Evolutionary conservation across 2,329 filamentous ascomycete genomes (phyloP), one percentile per base, ranked within the genome.

Genomic region (Aspergillus viridinutans): DNA sequence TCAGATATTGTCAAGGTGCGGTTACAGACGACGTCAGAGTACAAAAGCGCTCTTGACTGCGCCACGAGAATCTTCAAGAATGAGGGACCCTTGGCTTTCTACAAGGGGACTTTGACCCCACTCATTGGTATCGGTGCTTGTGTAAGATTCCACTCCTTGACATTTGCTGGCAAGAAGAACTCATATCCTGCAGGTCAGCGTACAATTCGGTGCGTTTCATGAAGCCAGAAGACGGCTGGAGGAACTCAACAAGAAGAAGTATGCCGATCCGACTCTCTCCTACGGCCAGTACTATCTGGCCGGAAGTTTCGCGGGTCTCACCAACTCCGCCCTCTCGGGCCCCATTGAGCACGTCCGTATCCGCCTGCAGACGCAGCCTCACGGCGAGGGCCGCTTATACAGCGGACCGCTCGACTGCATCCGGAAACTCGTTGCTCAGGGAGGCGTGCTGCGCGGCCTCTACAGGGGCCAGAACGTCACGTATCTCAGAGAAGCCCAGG

Each of bases 281-380:
- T 96, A 96, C 76, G 74, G 78, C 1, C 91, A 99, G 77, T 97
- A 96, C 83, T 97, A 92, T 76, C 82, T 86, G 7, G 85, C 94
- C 0, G 94, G 94, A 61, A 92, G 94, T 52, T 96, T 97, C 70
- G 94, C 94, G 14, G 94, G 94, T 66, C 76, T 97, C 54, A 87
- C 92, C 71, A 99, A 99, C 81, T 90, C 88, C 1, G 83, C 89
- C 38, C 85, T 97, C 67, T 96, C 92, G 4, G 86, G 87, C 0
- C 94, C 94, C 10, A 97, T 97, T 71, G 94, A 99, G 80, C 94
- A 97, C 79, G 89, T 97, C 68, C 89, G 94, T 71, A 99, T 99
- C 77, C 85, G 94, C 23, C 81, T 99, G 61, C 94, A 99, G 78
- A 96, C 94, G 28, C 94, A 99, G 77, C 94, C 94, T 2, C 94